Evolutionary conservation across 306 rosid species (phyloP), one percentile per base, ranked within the genome.

Genomic region (Echinosophora koreensis): DNA sequence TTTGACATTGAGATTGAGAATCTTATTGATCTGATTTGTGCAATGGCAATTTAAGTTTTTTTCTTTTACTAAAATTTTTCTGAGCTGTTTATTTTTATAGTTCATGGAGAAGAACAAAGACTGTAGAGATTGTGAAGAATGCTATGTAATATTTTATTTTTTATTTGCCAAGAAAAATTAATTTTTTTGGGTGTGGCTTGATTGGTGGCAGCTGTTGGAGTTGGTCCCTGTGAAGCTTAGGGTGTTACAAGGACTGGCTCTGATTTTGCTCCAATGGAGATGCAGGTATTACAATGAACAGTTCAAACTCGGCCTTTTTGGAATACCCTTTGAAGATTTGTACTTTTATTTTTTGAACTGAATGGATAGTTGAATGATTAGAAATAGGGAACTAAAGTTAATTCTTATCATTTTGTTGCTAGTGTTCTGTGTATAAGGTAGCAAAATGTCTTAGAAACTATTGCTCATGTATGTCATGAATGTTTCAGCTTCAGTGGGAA

Each of bases 11-110:
- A 32, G 76, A 80, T 85, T 82, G 52, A 32, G 78, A 80, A 81
- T 69, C 73, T 74, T 77, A 42, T 78, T 86, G 89, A 88, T 89
- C 89, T 74, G 85, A 58, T 80, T 51, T 76, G 0, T 47, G 39
- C 44, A 61, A 70, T 57, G 55, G 39, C 15, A 37, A 8, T 44
- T 47, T 15, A 27, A 5, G 32, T 18, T 37, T 4, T 82, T 56
- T 67, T 22, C 5, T 46, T 16, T 66, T 13, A 22, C 42, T 13
- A 49, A 58, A 34, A 8, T 55, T 54, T 65, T 9, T 79, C 0
- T 46, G 30, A 71, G 77, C 73, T 77, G 38, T 44, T 64, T 60
- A 16, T 49, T 11, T 32, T 32, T 32, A 0, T 66, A 8, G 15
- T 47, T 1, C 59, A 0, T 61, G 72, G 39, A 28, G 15, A 22